phyloP scores from a whole-genome alignment of 345 rosid species.

The Combretum micranthum region DNA sequence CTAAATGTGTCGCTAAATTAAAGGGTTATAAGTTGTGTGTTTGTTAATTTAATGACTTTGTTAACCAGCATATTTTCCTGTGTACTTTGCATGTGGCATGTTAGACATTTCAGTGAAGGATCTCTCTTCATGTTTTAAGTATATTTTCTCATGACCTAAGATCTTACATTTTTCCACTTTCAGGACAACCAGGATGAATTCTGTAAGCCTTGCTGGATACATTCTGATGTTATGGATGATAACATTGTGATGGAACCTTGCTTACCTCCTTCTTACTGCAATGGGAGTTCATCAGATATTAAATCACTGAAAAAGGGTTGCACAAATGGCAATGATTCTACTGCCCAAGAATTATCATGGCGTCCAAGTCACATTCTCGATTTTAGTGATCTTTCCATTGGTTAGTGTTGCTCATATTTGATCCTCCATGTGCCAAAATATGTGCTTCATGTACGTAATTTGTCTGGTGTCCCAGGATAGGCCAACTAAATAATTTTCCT shows the following conservation, averaged over 20 bases:
- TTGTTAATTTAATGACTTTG: too few species aligned
- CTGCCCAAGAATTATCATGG: constrained; percentile 45
- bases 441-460: too few species aligned
- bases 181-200: constrained; percentile 39
- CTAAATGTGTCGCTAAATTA: too few species aligned
- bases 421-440: neutral
- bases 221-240: constrained; percentile 90
- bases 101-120: too few species aligned
- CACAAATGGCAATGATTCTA: constrained; percentile 20
- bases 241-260: constrained; percentile 71
- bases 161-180: constrained; percentile 14
- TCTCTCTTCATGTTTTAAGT: neutral
- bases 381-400: constrained; percentile 69
- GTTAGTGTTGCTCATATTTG: constrained; percentile 25
- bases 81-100: too few species aligned
- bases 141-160: neutral
- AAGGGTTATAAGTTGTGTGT: too few species aligned
- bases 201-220: constrained; percentile 74
- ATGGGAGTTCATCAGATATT: constrained; percentile 13
- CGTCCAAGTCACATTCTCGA: constrained; percentile 66
- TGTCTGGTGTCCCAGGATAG: too few species aligned
- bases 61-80: too few species aligned
- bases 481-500: too few species aligned
- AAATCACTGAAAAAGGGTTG: constrained; percentile 10
- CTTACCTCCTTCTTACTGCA: constrained; percentile 8